Percentiles rank a stretch among this genome's conserved stretches.
Conservation (phyloP, 2,329 filamentous ascomycete genomes). For the Cercospora sp. region DNA sequence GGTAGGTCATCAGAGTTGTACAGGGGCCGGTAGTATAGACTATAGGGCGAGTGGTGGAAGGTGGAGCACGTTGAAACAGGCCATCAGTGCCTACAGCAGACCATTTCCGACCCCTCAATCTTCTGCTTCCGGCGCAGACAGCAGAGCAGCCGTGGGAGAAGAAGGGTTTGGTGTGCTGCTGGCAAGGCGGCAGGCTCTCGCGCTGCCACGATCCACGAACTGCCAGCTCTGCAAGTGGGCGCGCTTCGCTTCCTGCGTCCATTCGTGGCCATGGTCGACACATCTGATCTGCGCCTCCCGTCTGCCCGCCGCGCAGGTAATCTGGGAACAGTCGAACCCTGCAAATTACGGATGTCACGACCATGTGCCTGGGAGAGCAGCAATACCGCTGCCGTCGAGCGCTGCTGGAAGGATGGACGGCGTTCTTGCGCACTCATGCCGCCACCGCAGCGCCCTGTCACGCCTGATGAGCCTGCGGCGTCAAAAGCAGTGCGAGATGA, state of each 20-base stretch:
- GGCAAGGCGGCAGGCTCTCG: neutral
- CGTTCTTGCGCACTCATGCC: neutral
- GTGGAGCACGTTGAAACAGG: slow-evolving; percentile 7
- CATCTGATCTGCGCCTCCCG: neutral
- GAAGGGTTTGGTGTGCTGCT: neutral
- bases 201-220: neutral
- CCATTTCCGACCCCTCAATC: neutral
- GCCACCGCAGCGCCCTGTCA: neutral
- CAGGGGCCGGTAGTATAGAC: neutral
- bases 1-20: slow-evolving; percentile 3
- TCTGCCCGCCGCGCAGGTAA: neutral
- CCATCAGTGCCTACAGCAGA: slow-evolving; percentile 2
- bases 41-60: neutral
- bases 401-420: neutral
- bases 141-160: neutral
- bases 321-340: slow-evolving; percentile 3
- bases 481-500: neutral
- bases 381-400: neutral
- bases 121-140: neutral
- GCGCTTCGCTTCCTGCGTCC: neutral
- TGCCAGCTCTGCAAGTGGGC: neutral
- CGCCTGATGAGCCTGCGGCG: neutral
- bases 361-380: slow-evolving; percentile 2
- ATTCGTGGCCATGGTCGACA: neutral
- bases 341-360: neutral